Conservation (phyloP, 2,329 filamentous ascomycete genomes). For the Hypomyces perniciosus region DNA sequence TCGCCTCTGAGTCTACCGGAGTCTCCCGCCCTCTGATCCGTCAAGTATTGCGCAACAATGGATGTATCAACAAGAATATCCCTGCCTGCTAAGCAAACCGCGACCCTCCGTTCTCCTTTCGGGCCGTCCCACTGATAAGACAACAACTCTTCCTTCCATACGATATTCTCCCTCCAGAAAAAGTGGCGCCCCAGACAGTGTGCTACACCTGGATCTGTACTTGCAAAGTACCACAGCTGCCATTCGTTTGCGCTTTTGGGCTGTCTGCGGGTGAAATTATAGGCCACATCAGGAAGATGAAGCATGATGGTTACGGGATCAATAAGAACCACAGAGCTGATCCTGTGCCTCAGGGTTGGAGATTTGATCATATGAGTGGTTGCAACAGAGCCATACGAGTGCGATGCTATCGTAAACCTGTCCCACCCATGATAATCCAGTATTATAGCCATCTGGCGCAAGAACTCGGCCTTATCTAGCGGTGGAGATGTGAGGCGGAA, state of each 20-base stretch:
- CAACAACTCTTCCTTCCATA: constrained; percentile 62
- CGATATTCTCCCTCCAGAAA: constrained; percentile 65
- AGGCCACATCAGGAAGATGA: constrained; percentile 64
- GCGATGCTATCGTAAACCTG: constrained; percentile 54
- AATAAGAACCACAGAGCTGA: constrained; percentile 42
- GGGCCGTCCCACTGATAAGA: constrained; percentile 11
- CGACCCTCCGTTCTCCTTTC: constrained; percentile 35
- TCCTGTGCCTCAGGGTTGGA: constrained; percentile 40
- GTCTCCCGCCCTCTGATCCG: not conserved
- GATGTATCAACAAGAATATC: constrained; percentile 61
- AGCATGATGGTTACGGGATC: constrained; percentile 63
- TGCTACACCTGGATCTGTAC: constrained; percentile 60
- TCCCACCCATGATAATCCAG: constrained; percentile 52
- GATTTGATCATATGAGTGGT: constrained; percentile 56
- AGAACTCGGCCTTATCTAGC: constrained; percentile 45
- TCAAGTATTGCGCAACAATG: constrained; percentile 52
- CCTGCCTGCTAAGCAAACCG: constrained; percentile 51
- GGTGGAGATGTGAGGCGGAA: constrained; percentile 54
- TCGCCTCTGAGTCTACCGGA: constrained; percentile 3
- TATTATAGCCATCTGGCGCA: constrained; percentile 50
- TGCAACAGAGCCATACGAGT: constrained; percentile 60
- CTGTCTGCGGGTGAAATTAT: constrained; percentile 58
- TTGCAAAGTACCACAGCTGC: constrained; percentile 65
- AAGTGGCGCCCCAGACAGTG: constrained; percentile 60
- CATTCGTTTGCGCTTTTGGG: constrained; percentile 59